phyloP scores from a whole-genome alignment of 2,329 filamentous ascomycete species.

The Fusarium graminum region DNA sequence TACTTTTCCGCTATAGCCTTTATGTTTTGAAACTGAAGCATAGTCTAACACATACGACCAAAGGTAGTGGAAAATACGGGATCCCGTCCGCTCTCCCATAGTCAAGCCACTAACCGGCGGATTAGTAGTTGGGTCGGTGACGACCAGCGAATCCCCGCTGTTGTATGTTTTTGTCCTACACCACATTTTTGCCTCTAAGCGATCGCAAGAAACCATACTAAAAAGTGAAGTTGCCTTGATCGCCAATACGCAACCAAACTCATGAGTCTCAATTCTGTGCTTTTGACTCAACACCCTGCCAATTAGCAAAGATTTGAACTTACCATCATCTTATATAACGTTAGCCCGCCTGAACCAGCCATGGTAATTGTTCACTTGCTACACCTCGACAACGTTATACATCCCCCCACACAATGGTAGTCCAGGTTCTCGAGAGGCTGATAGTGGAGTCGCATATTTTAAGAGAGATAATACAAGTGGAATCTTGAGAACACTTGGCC shows the following conservation, averaged over 20 bases:
- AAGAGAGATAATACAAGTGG: neutral
- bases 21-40: no score
- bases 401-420: neutral
- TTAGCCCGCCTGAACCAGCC: neutral
- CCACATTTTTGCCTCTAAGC: no score
- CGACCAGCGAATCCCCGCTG: constrained; percentile 19
- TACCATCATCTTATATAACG: neutral
- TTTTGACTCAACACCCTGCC: no score
- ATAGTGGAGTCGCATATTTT: neutral
- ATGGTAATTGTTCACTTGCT: neutral
- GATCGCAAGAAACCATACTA: no score
- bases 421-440: neutral
- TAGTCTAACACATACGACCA: constrained; percentile 7
- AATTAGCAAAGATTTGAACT: neutral
- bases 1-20: no score
- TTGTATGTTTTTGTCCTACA: constrained; percentile 17
- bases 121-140: constrained; percentile 21
- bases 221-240: no score
- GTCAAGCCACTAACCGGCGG: constrained; percentile 15
- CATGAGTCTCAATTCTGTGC: no score
- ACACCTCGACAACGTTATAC: neutral
- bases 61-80: constrained; percentile 15
- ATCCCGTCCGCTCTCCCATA: constrained; percentile 21
- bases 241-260: no score
- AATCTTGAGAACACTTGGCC: neutral